Base-by-base conservation (phyloP, 2,329 filamentous ascomycete species). In the Colletotrichum tropicicola region DNA sequence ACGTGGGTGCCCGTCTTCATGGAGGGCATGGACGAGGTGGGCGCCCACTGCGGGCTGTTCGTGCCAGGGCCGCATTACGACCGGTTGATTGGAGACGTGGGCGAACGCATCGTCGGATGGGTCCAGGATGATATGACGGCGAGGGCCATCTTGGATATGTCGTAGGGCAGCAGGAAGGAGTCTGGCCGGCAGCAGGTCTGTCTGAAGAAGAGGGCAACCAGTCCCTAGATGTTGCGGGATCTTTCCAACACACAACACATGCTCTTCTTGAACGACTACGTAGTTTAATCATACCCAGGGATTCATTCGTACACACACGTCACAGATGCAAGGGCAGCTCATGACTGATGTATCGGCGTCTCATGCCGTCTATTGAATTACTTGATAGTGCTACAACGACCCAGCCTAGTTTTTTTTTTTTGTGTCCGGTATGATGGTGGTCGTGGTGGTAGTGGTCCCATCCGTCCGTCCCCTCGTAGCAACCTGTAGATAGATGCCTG, bases 41-140 rank as follows among this genome's bases (percentile, higher is more conserved):
- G 88, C 6, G 94, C 94, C 9, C 94, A 97, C 74, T 95, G 92
- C 67, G 90, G 91, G 0, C 80, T 97, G 54, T 97, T 97, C 79
- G 87, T 92, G 45, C 78, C 87, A 0, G 89, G 91, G 6, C 84
- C 89, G 65, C 90, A 92, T 61, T 95, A 96, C 73, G 91, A 94
- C 70, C 79, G 79, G 68, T 79, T 95, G n/a, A 89, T 95, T n/a
- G 90, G 89, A 0, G 91, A 94, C 74, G 89, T 93, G 3, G 89
- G 87, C 3, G 83, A 83, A 28, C 80, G 88, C 63, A 87, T 96
- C 61, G 83, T 89, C 68, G 81, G 82, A 17, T 96, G 92, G 92
- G 86, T 93, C 4, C 80, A 86, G 27, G 89, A 91, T 49, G 88
- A 90, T 70, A 72, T 83, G 68, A 80, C 79, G 4, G 80, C 79